phyloP scores from a whole-genome alignment of 768 basidiomycete species.

The Trametes cinnabarina region DNA sequence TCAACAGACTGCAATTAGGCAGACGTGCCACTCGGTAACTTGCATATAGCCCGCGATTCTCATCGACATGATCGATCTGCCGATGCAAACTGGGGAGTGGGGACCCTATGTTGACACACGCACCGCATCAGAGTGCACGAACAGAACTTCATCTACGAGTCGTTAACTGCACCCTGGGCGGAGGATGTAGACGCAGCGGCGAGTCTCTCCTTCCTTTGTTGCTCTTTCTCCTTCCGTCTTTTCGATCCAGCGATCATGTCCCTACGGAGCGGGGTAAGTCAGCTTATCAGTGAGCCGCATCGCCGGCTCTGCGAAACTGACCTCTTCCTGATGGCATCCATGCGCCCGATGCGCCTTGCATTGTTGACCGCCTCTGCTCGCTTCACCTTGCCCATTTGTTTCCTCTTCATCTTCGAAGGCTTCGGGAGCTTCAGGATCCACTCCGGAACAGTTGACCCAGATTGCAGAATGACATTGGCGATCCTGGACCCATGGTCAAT shows the following conservation, averaged over 20 bases:
- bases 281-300: constrained; percentile 1
- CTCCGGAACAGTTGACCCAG: constrained; percentile 86
- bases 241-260: constrained; percentile 80
- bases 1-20: background rate
- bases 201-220: constrained; percentile 10
- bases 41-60: background rate
- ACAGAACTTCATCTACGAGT: constrained; percentile 17
- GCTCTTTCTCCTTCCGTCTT: constrained; percentile 50
- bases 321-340: constrained; percentile 74
- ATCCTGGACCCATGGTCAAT: constrained; percentile 49
- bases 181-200: constrained; percentile 4
- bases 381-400: constrained; percentile 80
- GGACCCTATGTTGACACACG: constrained; percentile 4
- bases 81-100: background rate
- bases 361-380: constrained; percentile 73
- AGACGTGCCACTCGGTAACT: constrained; percentile 5
- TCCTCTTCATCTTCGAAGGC: constrained; percentile 86
- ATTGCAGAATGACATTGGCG: constrained; percentile 92
- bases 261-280: constrained; percentile 35
- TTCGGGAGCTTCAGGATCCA: constrained; percentile 96
- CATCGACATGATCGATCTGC: constrained; percentile 5
- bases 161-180: background rate
- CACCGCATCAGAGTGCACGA: constrained; percentile 15
- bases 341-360: constrained; percentile 65
- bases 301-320: constrained; percentile 26